phyloP scores from a whole-genome alignment of 2,329 filamentous ascomycete species.

The Cercospora zeae-maydis region DNA sequence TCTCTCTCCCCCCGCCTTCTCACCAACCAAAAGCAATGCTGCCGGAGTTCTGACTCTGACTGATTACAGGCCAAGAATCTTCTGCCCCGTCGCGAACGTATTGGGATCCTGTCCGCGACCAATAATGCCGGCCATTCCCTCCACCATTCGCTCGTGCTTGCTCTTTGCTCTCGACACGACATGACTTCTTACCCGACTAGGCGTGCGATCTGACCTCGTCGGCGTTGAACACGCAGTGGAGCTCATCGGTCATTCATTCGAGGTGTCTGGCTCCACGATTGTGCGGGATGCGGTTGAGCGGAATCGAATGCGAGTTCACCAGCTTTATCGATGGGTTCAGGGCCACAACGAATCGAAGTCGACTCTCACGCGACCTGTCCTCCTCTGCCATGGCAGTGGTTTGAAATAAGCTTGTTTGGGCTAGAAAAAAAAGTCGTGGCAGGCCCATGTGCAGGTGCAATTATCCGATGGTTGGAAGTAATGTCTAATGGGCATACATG shows the following conservation, averaged over 20 bases:
- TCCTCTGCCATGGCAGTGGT: neutral
- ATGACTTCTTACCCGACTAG: neutral
- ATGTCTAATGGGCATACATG: neutral
- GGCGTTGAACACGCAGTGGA: neutral
- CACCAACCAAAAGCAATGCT: too few species aligned
- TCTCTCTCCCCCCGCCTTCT: too few species aligned
- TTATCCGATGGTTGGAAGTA: neutral
- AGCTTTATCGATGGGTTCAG: neutral
- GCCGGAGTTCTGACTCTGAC: neutral
- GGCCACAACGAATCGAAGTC: neutral
- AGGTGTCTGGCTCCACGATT: neutral
- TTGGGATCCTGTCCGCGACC: constrained; percentile 20
- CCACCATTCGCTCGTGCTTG: neutral
- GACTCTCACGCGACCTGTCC: neutral
- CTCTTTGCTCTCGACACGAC: neutral
- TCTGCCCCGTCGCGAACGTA: constrained; percentile 8
- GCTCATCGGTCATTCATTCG: neutral
- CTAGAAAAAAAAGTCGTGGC: neutral
- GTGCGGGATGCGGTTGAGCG: neutral
- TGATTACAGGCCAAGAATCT: neutral
- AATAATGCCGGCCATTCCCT: neutral
- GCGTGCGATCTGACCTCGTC: neutral
- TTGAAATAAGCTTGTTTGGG: too few species aligned
- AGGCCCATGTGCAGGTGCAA: neutral
- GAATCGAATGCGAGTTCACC: neutral